Evolutionary conservation across 257 asterid species (phyloP).

Genomic region (Buddleja alternifolia): DNA sequence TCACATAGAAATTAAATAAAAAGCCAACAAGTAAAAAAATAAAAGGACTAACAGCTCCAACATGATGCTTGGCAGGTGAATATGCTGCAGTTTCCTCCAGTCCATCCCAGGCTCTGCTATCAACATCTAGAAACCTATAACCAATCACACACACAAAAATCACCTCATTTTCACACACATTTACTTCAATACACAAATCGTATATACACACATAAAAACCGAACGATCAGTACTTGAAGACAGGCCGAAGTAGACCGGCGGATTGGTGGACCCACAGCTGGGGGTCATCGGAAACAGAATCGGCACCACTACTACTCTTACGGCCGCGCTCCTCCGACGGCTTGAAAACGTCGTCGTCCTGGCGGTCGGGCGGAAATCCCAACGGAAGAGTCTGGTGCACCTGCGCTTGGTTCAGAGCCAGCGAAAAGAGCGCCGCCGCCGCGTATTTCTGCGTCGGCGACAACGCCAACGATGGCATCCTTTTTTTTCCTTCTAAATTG

Average conservation of each 20-base stretch:
- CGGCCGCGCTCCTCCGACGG: slow-evolving; percentile 59
- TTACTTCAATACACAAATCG: background rate
- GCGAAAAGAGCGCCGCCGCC: slow-evolving; percentile 70
- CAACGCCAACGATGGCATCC: slow-evolving; percentile 50
- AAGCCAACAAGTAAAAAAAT: background rate
- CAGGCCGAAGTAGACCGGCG: slow-evolving; percentile 72
- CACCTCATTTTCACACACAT: slow-evolving; percentile 16
- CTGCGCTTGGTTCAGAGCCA: slow-evolving; percentile 83
- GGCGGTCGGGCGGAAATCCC: slow-evolving; percentile 53
- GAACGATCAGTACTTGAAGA: slow-evolving; percentile 56
- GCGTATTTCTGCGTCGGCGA: slow-evolving; percentile 82
- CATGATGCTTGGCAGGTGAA: slow-evolving; percentile 65
- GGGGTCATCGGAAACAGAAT: slow-evolving; percentile 68
- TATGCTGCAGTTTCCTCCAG: slow-evolving; percentile 76
- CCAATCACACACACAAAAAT: slow-evolving; percentile 17
- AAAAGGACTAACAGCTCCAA: slow-evolving; percentile 73
- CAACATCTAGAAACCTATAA: slow-evolving; percentile 71
- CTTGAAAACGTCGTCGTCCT: slow-evolving; percentile 28
- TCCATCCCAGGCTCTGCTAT: slow-evolving; percentile 73
- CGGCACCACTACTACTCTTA: slow-evolving; percentile 63
- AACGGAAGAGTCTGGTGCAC: slow-evolving; percentile 69
- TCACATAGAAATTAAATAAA: background rate
- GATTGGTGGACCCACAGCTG: slow-evolving; percentile 74
- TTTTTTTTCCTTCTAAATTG: background rate
- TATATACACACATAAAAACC: background rate